Base-by-base conservation (phyloP, 164 flowering plant genomes). In the Kalanchoe fedtschenkoi region DNA sequence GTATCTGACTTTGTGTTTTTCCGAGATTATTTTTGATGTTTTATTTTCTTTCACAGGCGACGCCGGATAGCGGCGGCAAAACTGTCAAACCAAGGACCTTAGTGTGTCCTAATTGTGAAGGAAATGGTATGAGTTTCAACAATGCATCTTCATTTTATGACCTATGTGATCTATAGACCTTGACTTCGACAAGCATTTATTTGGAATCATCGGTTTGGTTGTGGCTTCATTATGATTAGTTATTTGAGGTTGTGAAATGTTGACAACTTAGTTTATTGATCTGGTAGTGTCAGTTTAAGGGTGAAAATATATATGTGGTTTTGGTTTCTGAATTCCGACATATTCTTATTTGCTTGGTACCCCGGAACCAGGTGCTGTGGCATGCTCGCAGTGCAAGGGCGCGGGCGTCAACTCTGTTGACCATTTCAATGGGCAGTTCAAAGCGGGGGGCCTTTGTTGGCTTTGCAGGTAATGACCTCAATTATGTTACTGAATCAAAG, bases 391-490 rank as follows among this genome's bases (percentile, higher is more conserved):
- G 55, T 91, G 98, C 80, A 17, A 85, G 76, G 97, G 98, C 38
- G 34, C 30, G 55, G 98, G 98, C 60, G 81, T 87, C 60, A 91
- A 91, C 71, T 76, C 83, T 14, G 81, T 72, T 24, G 98, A 91
- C 70, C 95, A 87, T 75, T 89, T 89, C 79, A 80, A 85, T 70
- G 98, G 98, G 35, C 92, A 74, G 75, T 85, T 83, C 60, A 91
- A 89, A 75, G 96, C 92, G 65, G 98, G 98, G 34, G 87, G 70
- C 47, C 32, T 84, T 62, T 91, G 98, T 62, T 91, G 96, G 98
- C 92, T 91, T 38, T 91, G 98, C 92, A 87, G 98, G 98, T 89
- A 78, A 30, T 33, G 1, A 22, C 8, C 6, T 44, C 5, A 19
- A 1, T 0, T 47, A 22, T 22, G 22, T 22, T 24, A 22, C 11